These are phyloP conservation scores for Taphrina communis DNA, from an alignment of 1,139 yeast species.

Conservation along the genomic window DNA sequence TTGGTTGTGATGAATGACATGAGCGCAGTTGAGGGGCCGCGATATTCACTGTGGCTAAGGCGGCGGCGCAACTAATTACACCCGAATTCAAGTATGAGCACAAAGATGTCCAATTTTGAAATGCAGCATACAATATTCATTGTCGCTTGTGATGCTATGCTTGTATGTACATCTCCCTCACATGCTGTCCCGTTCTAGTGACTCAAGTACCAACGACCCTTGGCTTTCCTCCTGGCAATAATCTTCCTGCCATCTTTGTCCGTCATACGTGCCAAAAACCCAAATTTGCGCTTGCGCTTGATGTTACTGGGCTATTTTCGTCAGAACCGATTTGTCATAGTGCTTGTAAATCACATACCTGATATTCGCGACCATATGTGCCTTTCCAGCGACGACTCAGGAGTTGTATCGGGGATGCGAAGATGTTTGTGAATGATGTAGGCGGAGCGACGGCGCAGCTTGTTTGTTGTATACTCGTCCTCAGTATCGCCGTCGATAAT, in stretches of 20 bases:
- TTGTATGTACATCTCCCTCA: background rate
- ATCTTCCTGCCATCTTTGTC: conserved; percentile 80
- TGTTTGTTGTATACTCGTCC: background rate
- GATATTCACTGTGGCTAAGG: background rate
- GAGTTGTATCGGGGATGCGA: conserved; percentile 17
- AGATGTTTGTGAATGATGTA: background rate
- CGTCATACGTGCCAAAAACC: conserved; percentile 86
- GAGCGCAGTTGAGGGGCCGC: conserved; percentile 8
- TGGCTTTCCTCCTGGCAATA: conserved; percentile 75
- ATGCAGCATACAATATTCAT: no score
- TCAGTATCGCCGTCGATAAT: conserved; percentile 6
- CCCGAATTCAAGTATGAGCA: background rate
- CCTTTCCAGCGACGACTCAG: conserved; percentile 30
- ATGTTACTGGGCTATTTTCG: conserved; percentile 68
- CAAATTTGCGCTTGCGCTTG: conserved; percentile 86
- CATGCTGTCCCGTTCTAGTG: conserved; percentile 56
- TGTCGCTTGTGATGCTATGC: background rate
- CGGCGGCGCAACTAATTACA: background rate
- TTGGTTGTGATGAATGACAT: no score
- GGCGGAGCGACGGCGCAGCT: background rate
- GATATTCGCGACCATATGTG: conserved; percentile 33
- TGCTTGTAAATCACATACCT: background rate
- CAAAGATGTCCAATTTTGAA: no score
- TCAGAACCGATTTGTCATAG: background rate
- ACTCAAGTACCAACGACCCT: conserved; percentile 92